phyloP scores from a whole-genome alignment of 106 monocot species.

The Posidonia australis region DNA sequence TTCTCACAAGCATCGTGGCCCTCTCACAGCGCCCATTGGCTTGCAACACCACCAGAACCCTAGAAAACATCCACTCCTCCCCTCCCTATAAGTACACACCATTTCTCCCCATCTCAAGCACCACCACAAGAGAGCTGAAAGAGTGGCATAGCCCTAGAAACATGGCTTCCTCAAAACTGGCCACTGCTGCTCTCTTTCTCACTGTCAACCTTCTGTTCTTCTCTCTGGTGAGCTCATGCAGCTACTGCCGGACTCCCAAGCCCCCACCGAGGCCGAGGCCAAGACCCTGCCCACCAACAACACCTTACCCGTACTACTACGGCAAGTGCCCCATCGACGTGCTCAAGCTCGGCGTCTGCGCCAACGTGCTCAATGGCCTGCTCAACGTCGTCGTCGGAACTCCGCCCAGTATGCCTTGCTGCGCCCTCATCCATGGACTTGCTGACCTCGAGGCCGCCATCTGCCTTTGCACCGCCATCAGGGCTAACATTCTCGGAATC shows the following conservation, averaged over 20 bases:
- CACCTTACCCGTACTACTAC: not conserved
- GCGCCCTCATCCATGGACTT: slow-evolving; percentile 13
- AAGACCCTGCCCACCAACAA: not conserved
- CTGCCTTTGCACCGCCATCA: slow-evolving; percentile 36
- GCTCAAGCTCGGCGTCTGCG: slow-evolving; percentile 12
- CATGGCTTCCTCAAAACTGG: too few relatives aligned
- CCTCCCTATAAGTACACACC: too few relatives aligned
- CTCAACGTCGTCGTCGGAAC: slow-evolving; percentile 5
- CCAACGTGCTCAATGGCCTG: slow-evolving; percentile 7
- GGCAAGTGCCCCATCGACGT: slow-evolving; percentile 16
- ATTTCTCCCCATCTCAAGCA: too few relatives aligned
- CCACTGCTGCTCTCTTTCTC: not conserved
- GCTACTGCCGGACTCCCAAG: not conserved
- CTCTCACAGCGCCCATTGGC: too few relatives aligned
- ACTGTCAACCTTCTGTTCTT: slow-evolving; percentile 4
- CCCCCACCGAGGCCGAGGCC: not conserved
- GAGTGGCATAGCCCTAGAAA: too few relatives aligned
- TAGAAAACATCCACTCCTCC: too few relatives aligned
- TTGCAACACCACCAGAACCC: too few relatives aligned
- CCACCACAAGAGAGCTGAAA: too few relatives aligned
- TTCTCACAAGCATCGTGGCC: too few relatives aligned
- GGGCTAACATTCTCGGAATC: slow-evolving; percentile 19
- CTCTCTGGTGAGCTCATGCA: not conserved
- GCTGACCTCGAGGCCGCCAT: slow-evolving; percentile 31
- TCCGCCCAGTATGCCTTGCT: slow-evolving; percentile 5